These are phyloP conservation scores for Rhododendron griersonianum DNA, from an alignment of 148 eudicot genomes.

Conservation along the genomic window DNA sequence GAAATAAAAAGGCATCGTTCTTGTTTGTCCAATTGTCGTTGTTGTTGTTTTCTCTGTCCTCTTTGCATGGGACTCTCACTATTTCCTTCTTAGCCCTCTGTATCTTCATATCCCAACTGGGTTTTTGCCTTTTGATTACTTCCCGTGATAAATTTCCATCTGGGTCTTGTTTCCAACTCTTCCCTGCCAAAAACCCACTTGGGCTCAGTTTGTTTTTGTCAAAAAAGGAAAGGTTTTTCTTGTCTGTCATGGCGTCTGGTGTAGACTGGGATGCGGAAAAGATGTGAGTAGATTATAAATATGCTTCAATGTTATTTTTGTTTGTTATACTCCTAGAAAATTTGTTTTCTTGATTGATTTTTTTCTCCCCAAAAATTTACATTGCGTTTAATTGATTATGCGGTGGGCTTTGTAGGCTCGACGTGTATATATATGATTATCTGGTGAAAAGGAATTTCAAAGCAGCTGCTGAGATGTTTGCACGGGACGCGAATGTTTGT, in stretches of 20 bases:
- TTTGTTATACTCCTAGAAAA: not conserved
- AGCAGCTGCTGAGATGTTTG: slow-evolving; percentile 31
- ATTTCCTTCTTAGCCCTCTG: slow-evolving; percentile 8
- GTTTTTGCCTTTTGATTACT: not conserved
- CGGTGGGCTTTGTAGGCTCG: slow-evolving; percentile 23
- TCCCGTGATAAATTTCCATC: not conserved
- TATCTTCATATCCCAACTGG: not conserved
- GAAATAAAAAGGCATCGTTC: not conserved
- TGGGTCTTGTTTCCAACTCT: slow-evolving; percentile 1
- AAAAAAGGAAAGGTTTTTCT: not conserved
- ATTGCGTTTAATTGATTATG: not conserved
- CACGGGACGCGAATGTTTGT: slow-evolving; percentile 29
- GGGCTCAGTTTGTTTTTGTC: not conserved
- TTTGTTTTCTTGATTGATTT: not conserved
- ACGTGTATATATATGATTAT: slow-evolving; percentile 28
- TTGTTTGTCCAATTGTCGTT: slow-evolving; percentile 8
- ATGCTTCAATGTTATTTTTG: not conserved
- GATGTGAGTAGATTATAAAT: slow-evolving; percentile 22
- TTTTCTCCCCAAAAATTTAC: not conserved
- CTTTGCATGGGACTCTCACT: slow-evolving; percentile 39
- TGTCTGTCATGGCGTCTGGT: slow-evolving; percentile 20
- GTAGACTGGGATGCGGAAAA: slow-evolving; percentile 26
- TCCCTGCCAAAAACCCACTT: not conserved
- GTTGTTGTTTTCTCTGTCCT: slow-evolving; percentile 18
- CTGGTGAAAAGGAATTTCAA: slow-evolving; percentile 24